phyloP scores from a whole-genome alignment of 106 monocot genomes.

The Triglochin maritima region DNA sequence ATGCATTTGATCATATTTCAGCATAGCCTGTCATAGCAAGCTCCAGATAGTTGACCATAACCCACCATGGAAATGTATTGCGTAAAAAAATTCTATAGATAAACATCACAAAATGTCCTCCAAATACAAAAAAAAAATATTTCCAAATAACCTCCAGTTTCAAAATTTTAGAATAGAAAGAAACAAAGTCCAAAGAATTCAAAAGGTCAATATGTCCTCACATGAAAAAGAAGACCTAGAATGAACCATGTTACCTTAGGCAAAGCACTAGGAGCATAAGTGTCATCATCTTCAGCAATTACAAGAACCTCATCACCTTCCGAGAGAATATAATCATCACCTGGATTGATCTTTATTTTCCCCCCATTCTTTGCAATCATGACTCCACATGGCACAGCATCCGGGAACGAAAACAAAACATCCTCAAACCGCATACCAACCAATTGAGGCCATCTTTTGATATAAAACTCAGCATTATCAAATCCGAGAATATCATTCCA shows the following conservation, averaged over 20 bases:
- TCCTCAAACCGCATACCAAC: conserved; percentile 71
- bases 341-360: conserved; percentile 77
- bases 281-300: conserved; percentile 96
- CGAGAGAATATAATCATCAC: conserved; percentile 63
- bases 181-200: too few species aligned
- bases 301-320: conserved; percentile 95
- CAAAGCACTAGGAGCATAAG: conserved; percentile 56
- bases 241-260: conserved; percentile 35
- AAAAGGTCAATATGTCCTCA: too few species aligned
- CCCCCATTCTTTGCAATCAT: conserved; percentile 66
- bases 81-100: too few species aligned
- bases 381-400: conserved; percentile 93
- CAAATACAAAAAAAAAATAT: too few species aligned
- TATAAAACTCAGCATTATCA: conserved; percentile 98
- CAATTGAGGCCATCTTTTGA: conserved; percentile 83
- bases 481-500: conserved; percentile 98
- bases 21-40: too few species aligned
- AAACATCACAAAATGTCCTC: too few species aligned
- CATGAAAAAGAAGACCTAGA: too few species aligned
- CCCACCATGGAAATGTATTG: too few species aligned
- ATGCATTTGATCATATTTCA: too few species aligned
- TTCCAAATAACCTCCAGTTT: too few species aligned
- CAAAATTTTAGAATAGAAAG: too few species aligned
- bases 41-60: too few species aligned
- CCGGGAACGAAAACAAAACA: conserved; percentile 74